A percentile compares a stretch with the other conserved stretches of the same genome.
Evolutionary conservation across 1,139 yeast species (phyloP).

Genomic region (Taiozyma sp.): DNA sequence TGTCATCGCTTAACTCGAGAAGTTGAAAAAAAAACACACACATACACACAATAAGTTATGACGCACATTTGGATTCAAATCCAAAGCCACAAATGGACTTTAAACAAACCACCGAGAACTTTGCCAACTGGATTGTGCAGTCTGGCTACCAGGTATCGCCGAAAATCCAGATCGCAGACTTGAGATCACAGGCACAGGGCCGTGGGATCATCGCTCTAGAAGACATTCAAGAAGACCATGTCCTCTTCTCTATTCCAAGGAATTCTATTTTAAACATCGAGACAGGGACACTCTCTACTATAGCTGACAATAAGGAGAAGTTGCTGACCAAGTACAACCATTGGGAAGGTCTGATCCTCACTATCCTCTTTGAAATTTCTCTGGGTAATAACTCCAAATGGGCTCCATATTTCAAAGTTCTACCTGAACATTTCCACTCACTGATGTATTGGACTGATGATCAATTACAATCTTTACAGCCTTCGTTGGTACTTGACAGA

Average conservation of each 20-base stretch:
- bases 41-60: too few relatives aligned
- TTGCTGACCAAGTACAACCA: slow-evolving; percentile 45
- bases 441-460: slow-evolving; percentile 73
- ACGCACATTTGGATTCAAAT: too few relatives aligned
- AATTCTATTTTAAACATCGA: slow-evolving; percentile 50
- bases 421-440: slow-evolving; percentile 64
- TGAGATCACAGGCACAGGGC: slow-evolving; percentile 59
- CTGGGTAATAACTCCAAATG: slow-evolving; percentile 48
- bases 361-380: slow-evolving; percentile 54
- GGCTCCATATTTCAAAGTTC: slow-evolving; percentile 63
- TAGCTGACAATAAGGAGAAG: slow-evolving; percentile 30
- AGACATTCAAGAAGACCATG: slow-evolving; percentile 55
- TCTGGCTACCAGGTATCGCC: slow-evolving; percentile 47
- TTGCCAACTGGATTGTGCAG: slow-evolving; percentile 44
- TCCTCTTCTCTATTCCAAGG: slow-evolving; percentile 67
- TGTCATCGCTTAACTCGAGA: too few relatives aligned
- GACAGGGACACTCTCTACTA: slow-evolving; percentile 43
- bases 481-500: slow-evolving; percentile 66
- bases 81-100: slow-evolving; percentile 5
- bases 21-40: too few relatives aligned
- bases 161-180: slow-evolving; percentile 57
- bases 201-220: slow-evolving; percentile 69
- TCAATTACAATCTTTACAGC: slow-evolving; percentile 46
- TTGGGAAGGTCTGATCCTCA: slow-evolving; percentile 76
- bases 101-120: slow-evolving; percentile 9